phyloP scores from a whole-genome alignment of 768 basidiomycete genomes.

The Xerocomus spinulosus region DNA sequence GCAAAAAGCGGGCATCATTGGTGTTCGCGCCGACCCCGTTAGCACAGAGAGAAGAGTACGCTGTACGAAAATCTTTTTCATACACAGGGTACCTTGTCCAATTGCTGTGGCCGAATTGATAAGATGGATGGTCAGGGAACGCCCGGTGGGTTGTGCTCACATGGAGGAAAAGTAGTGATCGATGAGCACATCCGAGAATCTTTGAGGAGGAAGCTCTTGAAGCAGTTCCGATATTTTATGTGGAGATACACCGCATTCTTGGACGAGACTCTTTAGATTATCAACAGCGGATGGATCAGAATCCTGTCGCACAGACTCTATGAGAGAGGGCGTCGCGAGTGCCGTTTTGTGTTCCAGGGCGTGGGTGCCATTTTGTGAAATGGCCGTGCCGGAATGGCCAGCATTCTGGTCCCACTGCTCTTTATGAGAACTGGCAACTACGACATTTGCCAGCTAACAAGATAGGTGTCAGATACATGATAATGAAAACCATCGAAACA shows the following conservation, averaged over 20 bases:
- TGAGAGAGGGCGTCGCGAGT: slow-evolving; percentile 29
- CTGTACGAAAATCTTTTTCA: slow-evolving; percentile 72
- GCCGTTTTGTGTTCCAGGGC: slow-evolving; percentile 24
- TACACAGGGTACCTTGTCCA: slow-evolving; percentile 92
- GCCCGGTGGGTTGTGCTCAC: slow-evolving; percentile 37
- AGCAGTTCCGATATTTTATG: slow-evolving; percentile 88
- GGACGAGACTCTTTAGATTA: slow-evolving; percentile 78
- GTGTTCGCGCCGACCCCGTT: slow-evolving; percentile 62
- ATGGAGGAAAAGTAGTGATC: slow-evolving; percentile 77
- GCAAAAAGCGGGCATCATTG: slow-evolving; percentile 78
- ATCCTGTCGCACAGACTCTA: slow-evolving; percentile 41
- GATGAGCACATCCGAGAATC: slow-evolving; percentile 70
- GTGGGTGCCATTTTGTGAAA: slow-evolving; percentile 23
- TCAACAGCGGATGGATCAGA: slow-evolving; percentile 60
- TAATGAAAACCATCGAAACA: slow-evolving; percentile 18
- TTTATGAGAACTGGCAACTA: slow-evolving; percentile 38
- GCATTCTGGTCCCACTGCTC: slow-evolving; percentile 25
- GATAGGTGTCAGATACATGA: slow-evolving; percentile 20
- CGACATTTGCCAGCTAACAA: slow-evolving; percentile 50
- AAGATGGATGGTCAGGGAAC: neutral
- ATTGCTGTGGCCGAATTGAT: slow-evolving; percentile 49
- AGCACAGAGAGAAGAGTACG: slow-evolving; percentile 63
- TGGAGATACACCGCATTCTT: slow-evolving; percentile 89
- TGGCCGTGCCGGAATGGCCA: slow-evolving; percentile 8
- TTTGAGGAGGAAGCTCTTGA: slow-evolving; percentile 78